Evolutionary conservation across 805 yeast genomes (phyloP), one percentile per base, ranked within the genome.

Genomic region (Tetrapisispora fleetii): DNA sequence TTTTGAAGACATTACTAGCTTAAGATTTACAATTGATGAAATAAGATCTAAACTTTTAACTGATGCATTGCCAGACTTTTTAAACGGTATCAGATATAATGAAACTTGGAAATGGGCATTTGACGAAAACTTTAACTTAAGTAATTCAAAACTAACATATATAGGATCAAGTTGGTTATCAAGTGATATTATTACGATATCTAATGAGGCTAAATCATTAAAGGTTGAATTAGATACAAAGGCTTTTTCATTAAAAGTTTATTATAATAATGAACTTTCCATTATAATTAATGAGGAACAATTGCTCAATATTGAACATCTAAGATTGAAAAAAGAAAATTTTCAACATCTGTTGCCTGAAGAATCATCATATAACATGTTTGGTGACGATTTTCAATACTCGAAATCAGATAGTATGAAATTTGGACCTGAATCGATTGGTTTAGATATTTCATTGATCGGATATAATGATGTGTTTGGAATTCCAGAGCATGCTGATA

Each of bases 401-500:
- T 77, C 85, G 2, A 72, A 63, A 35, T 64, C 58, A 3, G 99
- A 93, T 62, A 67, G 72, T 3, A 54, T 85, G 13, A 87, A 89
- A 8, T 67, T 85, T 37, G 95, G 95, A 0, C 98, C 99, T 0
- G 98, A 93, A 64, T 79, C 96, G 0, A 73, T 93, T 24, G 96
- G 83, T 0, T 54, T 85, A 28, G 99, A 93, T 63, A 75, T 88
- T 50, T 67, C 78, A 0, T 81, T 93, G 54, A 60, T 67, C 2
- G 81, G 79, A 0, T 82, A 73, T 55, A 62, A 70, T 5, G 74
- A 83, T 58, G 85, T 87, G 1, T 93, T 78, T 63, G 99, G 99
- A n/a, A 84, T 93, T 40, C 98, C 99, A 0, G 99, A 93, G 65
- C 99, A 93, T 60, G 91, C 98, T 0, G 95, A 87, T 56, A 70